Percentiles rank a stretch among this genome's conserved stretches.
Conservation (phyloP, 345 rosid species). For the Salix dunnii region DNA sequence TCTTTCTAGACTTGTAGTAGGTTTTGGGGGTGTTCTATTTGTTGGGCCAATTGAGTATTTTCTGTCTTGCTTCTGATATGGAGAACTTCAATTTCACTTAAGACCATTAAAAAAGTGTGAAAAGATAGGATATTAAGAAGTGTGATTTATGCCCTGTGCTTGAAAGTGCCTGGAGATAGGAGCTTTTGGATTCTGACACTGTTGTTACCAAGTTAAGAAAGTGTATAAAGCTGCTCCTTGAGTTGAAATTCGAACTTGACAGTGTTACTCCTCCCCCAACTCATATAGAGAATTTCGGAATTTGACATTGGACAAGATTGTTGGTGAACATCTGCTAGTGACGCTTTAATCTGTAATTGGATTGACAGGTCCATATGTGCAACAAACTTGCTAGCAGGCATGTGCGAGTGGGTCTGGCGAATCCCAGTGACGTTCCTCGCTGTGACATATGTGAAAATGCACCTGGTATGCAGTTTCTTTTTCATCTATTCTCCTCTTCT, state of each 20-base stretch:
- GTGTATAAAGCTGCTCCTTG: not conserved
- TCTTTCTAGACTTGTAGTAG: not conserved
- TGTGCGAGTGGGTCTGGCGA: slow-evolving; percentile 68
- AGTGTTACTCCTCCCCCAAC: not conserved
- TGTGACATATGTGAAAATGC: slow-evolving; percentile 86
- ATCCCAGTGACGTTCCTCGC: slow-evolving; percentile 59
- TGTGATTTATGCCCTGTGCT: not conserved
- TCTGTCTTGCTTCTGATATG: not conserved
- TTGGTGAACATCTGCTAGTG: not conserved
- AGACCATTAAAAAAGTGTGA: too few species aligned
- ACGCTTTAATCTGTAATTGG: not conserved
- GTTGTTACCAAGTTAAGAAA: too few species aligned
- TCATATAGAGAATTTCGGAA: not conserved
- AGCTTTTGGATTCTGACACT: not conserved
- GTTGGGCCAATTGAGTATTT: not conserved
- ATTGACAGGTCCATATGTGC: slow-evolving; percentile 71
- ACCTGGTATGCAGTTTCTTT: slow-evolving; percentile 44
- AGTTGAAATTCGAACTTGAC: not conserved
- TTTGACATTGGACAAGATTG: not conserved
- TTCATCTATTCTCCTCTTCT: not conserved
- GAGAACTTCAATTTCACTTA: not conserved
- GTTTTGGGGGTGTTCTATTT: not conserved
- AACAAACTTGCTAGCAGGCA: slow-evolving; percentile 85
- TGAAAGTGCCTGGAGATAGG: not conserved
- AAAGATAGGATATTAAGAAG: too few species aligned